Conservation (phyloP, 305 asterid genomes). For the Solanum hybrid region DNA sequence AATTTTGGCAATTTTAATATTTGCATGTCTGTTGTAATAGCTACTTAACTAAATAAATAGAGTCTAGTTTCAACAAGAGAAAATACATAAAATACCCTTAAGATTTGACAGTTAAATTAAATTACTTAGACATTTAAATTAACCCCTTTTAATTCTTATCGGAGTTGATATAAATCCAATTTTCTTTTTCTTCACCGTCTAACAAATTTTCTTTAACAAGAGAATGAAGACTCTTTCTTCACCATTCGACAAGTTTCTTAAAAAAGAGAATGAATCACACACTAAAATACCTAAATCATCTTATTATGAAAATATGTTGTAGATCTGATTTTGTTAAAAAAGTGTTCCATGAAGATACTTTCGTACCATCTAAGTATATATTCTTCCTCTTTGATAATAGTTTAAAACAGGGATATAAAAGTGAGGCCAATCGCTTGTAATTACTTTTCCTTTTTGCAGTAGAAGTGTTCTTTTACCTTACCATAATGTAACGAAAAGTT, state of each 20-base stretch:
- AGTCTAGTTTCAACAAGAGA: not conserved
- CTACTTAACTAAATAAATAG: not conserved
- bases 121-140: not conserved
- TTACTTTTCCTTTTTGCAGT: not conserved
- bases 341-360: not conserved
- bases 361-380: not conserved
- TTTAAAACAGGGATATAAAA: not conserved
- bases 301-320: not conserved
- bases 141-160: not conserved
- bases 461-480: no score
- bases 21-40: not conserved
- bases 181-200: not conserved
- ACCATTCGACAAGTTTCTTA: not conserved
- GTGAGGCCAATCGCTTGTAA: not conserved
- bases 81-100: not conserved
- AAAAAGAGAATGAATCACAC: not conserved
- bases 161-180: not conserved
- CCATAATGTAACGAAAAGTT: no score
- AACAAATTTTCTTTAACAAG: not conserved
- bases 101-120: not conserved
- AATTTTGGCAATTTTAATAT: no score
- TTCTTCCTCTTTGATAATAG: not conserved
- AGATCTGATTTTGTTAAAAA: no score
- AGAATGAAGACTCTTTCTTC: not conserved
- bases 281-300: not conserved